Conservation (phyloP, 2,329 filamentous ascomycete species). For the Colletotrichum sublineola region DNA sequence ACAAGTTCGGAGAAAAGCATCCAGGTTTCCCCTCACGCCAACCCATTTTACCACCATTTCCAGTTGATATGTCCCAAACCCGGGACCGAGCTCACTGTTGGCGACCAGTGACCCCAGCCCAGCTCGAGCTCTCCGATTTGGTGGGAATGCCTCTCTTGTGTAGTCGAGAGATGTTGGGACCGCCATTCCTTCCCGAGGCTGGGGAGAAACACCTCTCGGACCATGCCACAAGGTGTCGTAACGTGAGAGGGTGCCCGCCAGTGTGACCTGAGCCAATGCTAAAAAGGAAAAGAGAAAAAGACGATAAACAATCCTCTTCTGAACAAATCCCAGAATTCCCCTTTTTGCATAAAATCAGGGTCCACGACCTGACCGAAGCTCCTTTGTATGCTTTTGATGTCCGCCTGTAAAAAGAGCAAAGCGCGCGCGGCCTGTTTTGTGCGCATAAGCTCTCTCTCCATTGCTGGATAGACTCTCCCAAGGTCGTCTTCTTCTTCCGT, state of each 20-base stretch:
- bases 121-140: neutral
- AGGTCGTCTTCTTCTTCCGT: slow-evolving; percentile 31
- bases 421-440: slow-evolving; percentile 9
- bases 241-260: slow-evolving; percentile 21
- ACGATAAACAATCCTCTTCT: slow-evolving; percentile 29
- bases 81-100: slow-evolving; percentile 29
- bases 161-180: neutral
- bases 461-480: slow-evolving; percentile 31
- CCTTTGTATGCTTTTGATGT: slow-evolving; percentile 38
- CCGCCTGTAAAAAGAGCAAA: slow-evolving; percentile 30
- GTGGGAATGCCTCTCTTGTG: neutral
- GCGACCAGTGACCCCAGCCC: slow-evolving; percentile 32
- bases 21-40: slow-evolving; percentile 13
- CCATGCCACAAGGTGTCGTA: slow-evolving; percentile 5
- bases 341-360: slow-evolving; percentile 31
- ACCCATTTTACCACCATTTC: neutral
- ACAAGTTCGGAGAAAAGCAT: slow-evolving; percentile 36
- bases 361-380: slow-evolving; percentile 37
- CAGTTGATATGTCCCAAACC: neutral
- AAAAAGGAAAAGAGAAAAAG: slow-evolving; percentile 27
- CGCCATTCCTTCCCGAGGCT: slow-evolving; percentile 10
- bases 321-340: slow-evolving; percentile 37
- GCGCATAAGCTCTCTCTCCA: slow-evolving; percentile 32
- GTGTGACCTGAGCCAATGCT: slow-evolving; percentile 24
- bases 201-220: neutral